Conservation (phyloP, 2,329 filamentous ascomycete genomes). For the Pyrenochaeta sp. region DNA sequence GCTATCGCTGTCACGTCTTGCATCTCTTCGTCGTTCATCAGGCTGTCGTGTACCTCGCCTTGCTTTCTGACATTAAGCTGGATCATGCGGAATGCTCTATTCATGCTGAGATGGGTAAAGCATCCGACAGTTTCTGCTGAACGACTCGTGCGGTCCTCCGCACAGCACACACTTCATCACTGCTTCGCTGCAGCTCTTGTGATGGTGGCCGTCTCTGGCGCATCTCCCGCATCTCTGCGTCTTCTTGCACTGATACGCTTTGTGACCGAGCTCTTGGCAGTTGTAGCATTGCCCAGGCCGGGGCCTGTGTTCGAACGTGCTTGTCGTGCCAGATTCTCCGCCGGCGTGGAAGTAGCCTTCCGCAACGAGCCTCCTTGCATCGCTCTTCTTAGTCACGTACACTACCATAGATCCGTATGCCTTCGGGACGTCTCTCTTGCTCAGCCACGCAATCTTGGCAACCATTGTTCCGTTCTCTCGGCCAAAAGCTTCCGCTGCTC, state of each 20-base stretch:
- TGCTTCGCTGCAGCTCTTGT: conserved; percentile 10
- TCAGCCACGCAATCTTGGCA: conserved; percentile 11
- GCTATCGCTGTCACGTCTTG: conserved; percentile 9
- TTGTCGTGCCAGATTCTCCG: conserved; percentile 11
- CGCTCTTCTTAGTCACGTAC: conserved; percentile 10
- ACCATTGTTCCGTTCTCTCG: conserved; percentile 11
- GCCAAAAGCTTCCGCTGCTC: conserved; percentile 8
- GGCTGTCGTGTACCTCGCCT: too few relatives aligned
- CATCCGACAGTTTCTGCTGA: conserved; percentile 9
- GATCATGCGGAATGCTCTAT: conserved; percentile 5
- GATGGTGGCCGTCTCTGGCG: conserved; percentile 12
- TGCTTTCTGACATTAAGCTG: conserved; percentile 16
- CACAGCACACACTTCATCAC: conserved; percentile 5
- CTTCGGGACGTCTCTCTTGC: conserved; percentile 9
- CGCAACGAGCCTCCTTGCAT: conserved; percentile 10
- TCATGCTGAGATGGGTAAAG: conserved; percentile 5
- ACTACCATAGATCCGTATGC: conserved; percentile 8
- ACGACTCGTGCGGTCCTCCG: conserved; percentile 9
- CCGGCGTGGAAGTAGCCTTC: conserved; percentile 14
- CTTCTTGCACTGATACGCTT: conserved; percentile 11
- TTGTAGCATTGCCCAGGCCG: conserved; percentile 12
- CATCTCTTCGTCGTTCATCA: conserved; percentile 16
- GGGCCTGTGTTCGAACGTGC: conserved; percentile 8
- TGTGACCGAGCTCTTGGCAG: conserved; percentile 14
- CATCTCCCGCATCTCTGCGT: conserved; percentile 10